Evolutionary conservation across 78 protist species (phyloP).

Genomic region (Dictyostelium purpureum): DNA sequence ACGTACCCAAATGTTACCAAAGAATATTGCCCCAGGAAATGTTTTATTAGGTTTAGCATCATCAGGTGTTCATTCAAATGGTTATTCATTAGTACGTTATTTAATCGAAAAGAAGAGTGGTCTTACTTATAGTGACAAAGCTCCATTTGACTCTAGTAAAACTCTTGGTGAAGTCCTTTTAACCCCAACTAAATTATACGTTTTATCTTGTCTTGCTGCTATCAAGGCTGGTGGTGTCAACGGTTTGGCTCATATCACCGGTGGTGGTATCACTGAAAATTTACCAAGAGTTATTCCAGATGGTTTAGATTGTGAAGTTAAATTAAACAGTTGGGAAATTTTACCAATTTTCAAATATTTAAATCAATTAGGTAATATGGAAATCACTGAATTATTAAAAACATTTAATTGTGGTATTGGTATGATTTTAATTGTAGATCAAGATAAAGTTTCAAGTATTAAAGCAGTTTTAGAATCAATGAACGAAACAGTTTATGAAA

Average conservation of each 20-base stretch:
- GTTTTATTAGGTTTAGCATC: constrained; percentile 85
- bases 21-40: constrained; percentile 63
- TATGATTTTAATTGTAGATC: constrained; percentile 82
- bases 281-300: constrained; percentile 87
- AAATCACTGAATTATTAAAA: constrained; percentile 42
- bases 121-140: constrained; percentile 11
- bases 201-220: constrained; percentile 71
- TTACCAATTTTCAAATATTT: constrained; percentile 89
- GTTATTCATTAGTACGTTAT: constrained; percentile 89
- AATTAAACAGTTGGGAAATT: constrained; percentile 76
- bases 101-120: constrained; percentile 43
- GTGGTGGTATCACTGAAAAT: constrained; percentile 92
- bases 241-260: constrained; percentile 92
- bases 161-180: constrained; percentile 84
- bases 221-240: constrained; percentile 69
- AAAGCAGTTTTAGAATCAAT: constrained; percentile 9
- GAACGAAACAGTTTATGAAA: constrained; percentile 56
- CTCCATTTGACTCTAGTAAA: constrained; percentile 60
- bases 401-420: constrained; percentile 93
- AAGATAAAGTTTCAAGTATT: constrained; percentile 31
- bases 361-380: constrained; percentile 36
- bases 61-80: constrained; percentile 92
- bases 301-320: constrained; percentile 47
- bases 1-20: constrained; percentile 79
- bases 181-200: constrained; percentile 88